A percentile compares a stretch with the other conserved stretches of the same genome.
Evolutionary conservation across 306 rosid genomes (phyloP).

Genomic region (Glycyrrhiza uralensis): DNA sequence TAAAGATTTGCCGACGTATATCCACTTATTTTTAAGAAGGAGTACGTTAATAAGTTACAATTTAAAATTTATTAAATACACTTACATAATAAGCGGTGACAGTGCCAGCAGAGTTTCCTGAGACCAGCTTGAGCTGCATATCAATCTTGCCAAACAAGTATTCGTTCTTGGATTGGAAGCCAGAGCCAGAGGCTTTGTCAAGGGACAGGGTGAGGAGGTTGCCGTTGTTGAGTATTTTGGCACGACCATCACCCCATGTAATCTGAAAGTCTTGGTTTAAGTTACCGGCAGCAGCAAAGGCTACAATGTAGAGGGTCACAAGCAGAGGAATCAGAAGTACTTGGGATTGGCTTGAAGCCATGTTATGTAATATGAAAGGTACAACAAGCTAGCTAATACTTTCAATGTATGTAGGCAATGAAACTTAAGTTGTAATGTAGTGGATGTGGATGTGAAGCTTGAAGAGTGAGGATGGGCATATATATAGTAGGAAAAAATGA

Average conservation of each 20-base stretch:
- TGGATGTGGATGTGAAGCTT: neutral
- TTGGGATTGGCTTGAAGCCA: neutral
- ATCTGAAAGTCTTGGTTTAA: slow-evolving; percentile 51
- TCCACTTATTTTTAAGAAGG: no score
- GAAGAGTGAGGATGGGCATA: neutral
- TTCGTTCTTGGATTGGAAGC: slow-evolving; percentile 53
- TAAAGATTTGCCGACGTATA: no score
- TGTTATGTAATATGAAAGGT: neutral
- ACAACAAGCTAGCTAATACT: no score
- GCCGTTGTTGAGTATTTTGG: slow-evolving; percentile 37
- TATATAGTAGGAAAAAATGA: neutral
- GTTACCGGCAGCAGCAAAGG: slow-evolving; percentile 40
- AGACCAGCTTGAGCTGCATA: slow-evolving; percentile 65
- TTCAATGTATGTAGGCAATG: neutral
- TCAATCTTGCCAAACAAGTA: slow-evolving; percentile 58
- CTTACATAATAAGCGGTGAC: slow-evolving; percentile 74
- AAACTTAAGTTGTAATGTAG: neutral
- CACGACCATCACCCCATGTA: slow-evolving; percentile 73
- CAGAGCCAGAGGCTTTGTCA: slow-evolving; percentile 74
- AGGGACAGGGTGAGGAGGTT: slow-evolving; percentile 56
- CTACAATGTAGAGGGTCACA: neutral
- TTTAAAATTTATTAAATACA: no score
- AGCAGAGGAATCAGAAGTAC: slow-evolving; percentile 6
- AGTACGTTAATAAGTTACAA: no score
- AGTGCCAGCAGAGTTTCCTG: slow-evolving; percentile 73